Base-by-base conservation (phyloP, 208 protist species). In the Wallacemonas sp. region DNA sequence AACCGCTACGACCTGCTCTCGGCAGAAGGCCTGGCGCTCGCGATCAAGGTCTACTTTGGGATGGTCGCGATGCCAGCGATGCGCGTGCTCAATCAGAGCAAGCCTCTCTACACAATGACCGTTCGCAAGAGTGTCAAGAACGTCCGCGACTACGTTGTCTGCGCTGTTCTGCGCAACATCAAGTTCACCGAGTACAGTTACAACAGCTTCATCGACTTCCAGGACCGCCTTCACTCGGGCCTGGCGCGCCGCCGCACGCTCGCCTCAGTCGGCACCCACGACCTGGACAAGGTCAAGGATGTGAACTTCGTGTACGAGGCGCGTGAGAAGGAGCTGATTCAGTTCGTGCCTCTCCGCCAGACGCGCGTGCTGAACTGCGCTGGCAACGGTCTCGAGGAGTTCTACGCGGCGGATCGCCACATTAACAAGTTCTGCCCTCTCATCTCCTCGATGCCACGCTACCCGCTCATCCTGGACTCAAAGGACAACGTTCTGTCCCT, bases 261-360 rank as follows among this genome's bases (percentile, higher is more conserved):
- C 0, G 99, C 99, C 26, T 99, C 99, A 24, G 99, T 99, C 74
- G 99, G 99, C 62, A 99, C 99, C 14, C 99, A 99, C 78, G 99
- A 99, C 83, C 78, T 99, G 34, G 95, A 99, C 70, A 99, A 94
- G 30, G 85, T 99, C 38, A 52, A 79, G 30, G 23, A 83, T 68
- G 68, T 32, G 34, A 97, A 97, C 70, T 99, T 99, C 65, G 62
- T 97, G 38, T 98, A 98, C 36, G 70, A 69, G 1, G 43, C 77
- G 36, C 72, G 71, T 11, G 73, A 83, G 17, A 96, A 96, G 44
- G 78, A 92, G 48, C 74, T 95, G 2, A 99, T 99, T 67, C 63
- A 76, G 19, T 99, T 99, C 69, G 75, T 92, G 6, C 96, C 98
- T 29, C 83, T 99, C 6, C 96, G 96, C 17, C 79, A 98, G 70